Conservation (phyloP, 495 filamentous ascomycete species). For the Baudoinia panamericana region DNA sequence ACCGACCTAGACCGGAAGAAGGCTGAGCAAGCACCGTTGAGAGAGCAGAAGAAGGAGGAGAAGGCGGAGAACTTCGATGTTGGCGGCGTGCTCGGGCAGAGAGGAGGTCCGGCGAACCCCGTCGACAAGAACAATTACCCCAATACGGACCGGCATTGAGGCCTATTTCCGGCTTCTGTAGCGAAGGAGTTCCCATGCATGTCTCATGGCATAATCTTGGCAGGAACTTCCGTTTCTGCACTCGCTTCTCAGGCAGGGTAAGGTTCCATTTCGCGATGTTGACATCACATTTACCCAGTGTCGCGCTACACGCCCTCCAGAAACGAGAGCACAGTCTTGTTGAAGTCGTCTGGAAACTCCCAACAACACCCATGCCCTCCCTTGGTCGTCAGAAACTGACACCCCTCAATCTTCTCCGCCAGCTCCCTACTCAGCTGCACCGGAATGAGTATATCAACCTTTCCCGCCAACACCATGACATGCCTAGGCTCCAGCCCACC, state of each 20-base stretch:
- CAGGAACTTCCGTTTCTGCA: no score
- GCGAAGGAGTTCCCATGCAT: no score
- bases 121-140: constrained; percentile 25
- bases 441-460: constrained; percentile 17
- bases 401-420: constrained; percentile 15
- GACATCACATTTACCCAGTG: no score
- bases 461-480: constrained; percentile 17
- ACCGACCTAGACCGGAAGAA: constrained; percentile 34
- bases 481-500: constrained; percentile 4
- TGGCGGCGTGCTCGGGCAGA: constrained; percentile 28
- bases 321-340: constrained; percentile 10
- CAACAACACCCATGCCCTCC: constrained; percentile 16
- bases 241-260: no score
- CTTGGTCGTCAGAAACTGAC: constrained; percentile 13
- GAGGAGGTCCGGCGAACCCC: constrained; percentile 31
- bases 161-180: no score
- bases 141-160: no score
- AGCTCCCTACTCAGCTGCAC: constrained; percentile 14
- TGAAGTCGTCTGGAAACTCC: constrained; percentile 21
- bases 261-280: no score
- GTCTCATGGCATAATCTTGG: no score
- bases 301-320: no score
- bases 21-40: constrained; percentile 27
- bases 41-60: constrained; percentile 26
- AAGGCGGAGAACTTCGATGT: constrained; percentile 23